A percentile compares a stretch with the other conserved stretches of the same genome.
phyloP scores from a whole-genome alignment of 2,329 filamentous ascomycete species.

The Grosmannia clavigera region DNA sequence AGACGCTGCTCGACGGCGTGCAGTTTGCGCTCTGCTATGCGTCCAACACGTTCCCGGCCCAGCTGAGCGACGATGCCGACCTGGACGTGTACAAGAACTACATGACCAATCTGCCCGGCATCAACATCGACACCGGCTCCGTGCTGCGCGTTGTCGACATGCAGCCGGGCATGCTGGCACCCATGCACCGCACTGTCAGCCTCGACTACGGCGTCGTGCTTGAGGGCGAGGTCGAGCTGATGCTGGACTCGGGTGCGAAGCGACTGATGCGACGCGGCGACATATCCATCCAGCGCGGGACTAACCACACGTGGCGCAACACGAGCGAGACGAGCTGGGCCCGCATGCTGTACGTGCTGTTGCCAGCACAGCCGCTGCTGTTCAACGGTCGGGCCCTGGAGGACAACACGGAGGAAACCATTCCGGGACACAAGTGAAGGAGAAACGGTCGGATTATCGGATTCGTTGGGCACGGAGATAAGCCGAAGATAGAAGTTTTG shows the following conservation, averaged over 20 bases:
- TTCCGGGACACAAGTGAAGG: neutral
- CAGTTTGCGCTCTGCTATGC: conserved; percentile 9
- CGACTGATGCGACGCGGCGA: conserved; percentile 29
- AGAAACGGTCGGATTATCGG: too few relatives aligned
- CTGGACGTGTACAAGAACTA: conserved; percentile 6
- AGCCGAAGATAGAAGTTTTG: neutral
- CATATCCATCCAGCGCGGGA: conserved; percentile 31
- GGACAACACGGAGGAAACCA: conserved; percentile 19
- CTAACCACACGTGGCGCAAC: conserved; percentile 32
- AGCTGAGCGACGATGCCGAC: conserved; percentile 7
- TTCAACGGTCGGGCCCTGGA: conserved; percentile 15
- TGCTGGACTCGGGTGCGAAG: conserved; percentile 29
- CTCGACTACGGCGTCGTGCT: conserved; percentile 26
- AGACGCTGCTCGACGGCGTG: conserved; percentile 3
- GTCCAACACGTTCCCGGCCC: conserved; percentile 6
- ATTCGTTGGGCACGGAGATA: neutral
- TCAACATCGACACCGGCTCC: conserved; percentile 9
- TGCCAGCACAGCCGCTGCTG: conserved; percentile 13
- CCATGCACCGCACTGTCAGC: conserved; percentile 13
- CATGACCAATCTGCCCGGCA: conserved; percentile 5
- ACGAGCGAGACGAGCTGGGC: conserved; percentile 30
- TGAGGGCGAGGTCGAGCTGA: conserved; percentile 31
- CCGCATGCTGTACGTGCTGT: conserved; percentile 28
- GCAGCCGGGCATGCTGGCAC: conserved; percentile 4
- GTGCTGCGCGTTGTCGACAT: conserved; percentile 13